Evolutionary conservation across 495 filamentous ascomycete species (phyloP).

Genomic region (Penicillium ochrochloron): DNA sequence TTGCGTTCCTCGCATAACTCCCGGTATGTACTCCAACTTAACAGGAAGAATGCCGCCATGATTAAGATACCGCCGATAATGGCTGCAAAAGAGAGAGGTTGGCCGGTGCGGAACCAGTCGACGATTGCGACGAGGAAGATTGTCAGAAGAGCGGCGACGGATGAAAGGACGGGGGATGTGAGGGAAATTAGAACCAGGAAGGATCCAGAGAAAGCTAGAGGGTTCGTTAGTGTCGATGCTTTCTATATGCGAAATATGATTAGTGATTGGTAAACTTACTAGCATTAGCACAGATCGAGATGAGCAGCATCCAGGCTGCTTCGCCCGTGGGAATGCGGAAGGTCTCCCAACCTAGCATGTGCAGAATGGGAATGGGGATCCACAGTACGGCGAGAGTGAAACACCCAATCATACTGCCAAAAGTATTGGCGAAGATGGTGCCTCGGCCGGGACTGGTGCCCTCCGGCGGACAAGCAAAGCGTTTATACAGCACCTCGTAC

Average conservation of each 20-base stretch:
- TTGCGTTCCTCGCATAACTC: constrained; percentile 86
- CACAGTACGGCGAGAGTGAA: constrained; percentile 89
- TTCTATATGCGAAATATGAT: not conserved
- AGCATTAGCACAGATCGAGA: constrained; percentile 84
- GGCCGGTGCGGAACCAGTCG: constrained; percentile 83
- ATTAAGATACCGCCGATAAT: constrained; percentile 86
- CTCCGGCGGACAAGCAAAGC: constrained; percentile 88
- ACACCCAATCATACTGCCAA: constrained; percentile 80
- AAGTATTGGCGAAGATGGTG: constrained; percentile 91
- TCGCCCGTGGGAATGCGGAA: constrained; percentile 81
- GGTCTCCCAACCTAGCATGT: constrained; percentile 73
- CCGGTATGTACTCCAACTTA: constrained; percentile 89
- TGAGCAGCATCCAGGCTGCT: constrained; percentile 75
- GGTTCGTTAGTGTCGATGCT: constrained; percentile 13
- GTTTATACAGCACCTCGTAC: constrained; percentile 97
- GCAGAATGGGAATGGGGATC: constrained; percentile 87
- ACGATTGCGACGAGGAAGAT: constrained; percentile 94
- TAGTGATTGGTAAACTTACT: constrained; percentile 48
- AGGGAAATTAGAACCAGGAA: constrained; percentile 92
- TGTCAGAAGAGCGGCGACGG: constrained; percentile 88
- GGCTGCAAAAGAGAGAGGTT: constrained; percentile 71
- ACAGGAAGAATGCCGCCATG: constrained; percentile 78
- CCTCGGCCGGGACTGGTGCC: constrained; percentile 77
- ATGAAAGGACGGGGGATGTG: constrained; percentile 88
- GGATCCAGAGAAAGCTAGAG: constrained; percentile 78